Evolutionary conservation across 2,329 filamentous ascomycete species (phyloP).

Genomic region (Colletotrichum limetticola): DNA sequence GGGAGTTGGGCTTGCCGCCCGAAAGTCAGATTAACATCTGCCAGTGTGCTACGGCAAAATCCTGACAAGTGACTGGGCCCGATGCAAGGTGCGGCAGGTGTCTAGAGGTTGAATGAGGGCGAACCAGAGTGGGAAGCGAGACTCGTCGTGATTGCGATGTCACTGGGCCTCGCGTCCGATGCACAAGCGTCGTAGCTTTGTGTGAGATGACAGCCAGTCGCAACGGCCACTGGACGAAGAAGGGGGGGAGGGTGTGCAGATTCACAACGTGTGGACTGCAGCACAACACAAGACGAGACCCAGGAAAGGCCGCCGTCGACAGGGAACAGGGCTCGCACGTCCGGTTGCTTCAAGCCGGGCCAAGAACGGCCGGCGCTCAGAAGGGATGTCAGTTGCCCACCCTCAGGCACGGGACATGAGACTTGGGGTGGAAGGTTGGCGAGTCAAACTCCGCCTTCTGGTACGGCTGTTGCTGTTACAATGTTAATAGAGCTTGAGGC

Average conservation of each 20-base stretch:
- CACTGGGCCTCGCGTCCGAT: slow-evolving; percentile 28
- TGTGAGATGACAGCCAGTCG: slow-evolving; percentile 32
- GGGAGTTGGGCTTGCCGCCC: slow-evolving; percentile 10
- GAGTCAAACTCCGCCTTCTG: slow-evolving; percentile 14
- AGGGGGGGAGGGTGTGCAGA: slow-evolving; percentile 14
- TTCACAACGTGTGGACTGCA: slow-evolving; percentile 12
- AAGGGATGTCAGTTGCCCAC: slow-evolving; percentile 28
- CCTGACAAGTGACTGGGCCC: slow-evolving; percentile 13
- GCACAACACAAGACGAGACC: slow-evolving; percentile 13
- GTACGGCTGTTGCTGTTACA: slow-evolving; percentile 1
- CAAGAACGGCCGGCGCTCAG: slow-evolving; percentile 15
- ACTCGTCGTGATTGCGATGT: slow-evolving; percentile 14
- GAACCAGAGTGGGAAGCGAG: slow-evolving; percentile 16
- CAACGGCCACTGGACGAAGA: slow-evolving; percentile 25
- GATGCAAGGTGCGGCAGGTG: slow-evolving; percentile 7
- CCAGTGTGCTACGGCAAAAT: neutral
- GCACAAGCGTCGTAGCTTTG: slow-evolving; percentile 22
- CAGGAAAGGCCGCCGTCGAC: neutral
- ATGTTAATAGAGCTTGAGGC: slow-evolving; percentile 7
- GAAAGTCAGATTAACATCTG: slow-evolving; percentile 23
- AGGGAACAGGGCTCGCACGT: slow-evolving; percentile 27
- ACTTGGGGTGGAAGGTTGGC: slow-evolving; percentile 5
- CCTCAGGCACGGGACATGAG: slow-evolving; percentile 25
- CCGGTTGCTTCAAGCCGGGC: slow-evolving; percentile 19
- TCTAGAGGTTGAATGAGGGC: neutral